These are phyloP conservation scores for Kodamaea suecica DNA, from an alignment of 1,139 yeast species.

Conservation along the genomic window DNA sequence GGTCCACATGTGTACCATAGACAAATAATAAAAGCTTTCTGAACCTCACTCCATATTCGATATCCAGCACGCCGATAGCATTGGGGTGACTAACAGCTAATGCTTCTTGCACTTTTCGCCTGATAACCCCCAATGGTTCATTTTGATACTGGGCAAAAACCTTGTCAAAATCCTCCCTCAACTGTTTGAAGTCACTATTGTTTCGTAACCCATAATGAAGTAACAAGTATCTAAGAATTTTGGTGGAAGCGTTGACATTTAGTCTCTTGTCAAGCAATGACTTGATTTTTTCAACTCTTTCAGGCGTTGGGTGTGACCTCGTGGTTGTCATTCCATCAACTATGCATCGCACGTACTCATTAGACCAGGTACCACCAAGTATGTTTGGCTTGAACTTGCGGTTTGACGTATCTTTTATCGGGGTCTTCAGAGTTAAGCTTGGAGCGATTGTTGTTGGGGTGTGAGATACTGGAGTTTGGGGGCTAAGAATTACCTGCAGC, in stretches of 20 bases:
- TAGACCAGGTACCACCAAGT: slow-evolving; percentile 12
- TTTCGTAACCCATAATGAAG: slow-evolving; percentile 19
- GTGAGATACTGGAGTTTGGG: too few relatives aligned
- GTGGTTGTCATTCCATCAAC: slow-evolving; percentile 7
- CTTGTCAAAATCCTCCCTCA: slow-evolving; percentile 15
- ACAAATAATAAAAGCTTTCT: slow-evolving; percentile 17
- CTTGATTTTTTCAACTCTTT: slow-evolving; percentile 6
- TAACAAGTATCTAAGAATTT: slow-evolving; percentile 17
- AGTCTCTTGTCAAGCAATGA: slow-evolving; percentile 8
- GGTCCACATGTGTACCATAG: slow-evolving; percentile 18
- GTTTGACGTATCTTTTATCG: background rate
- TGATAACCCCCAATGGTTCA: slow-evolving; percentile 4
- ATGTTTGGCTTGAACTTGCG: slow-evolving; percentile 4
- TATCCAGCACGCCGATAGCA: slow-evolving; percentile 9
- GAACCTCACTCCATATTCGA: slow-evolving; percentile 17
- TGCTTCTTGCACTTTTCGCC: slow-evolving; percentile 6
- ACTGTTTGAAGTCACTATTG: slow-evolving; percentile 9
- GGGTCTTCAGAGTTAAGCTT: too few relatives aligned
- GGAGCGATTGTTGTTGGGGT: too few relatives aligned
- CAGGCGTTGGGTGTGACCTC: background rate
- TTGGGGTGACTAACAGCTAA: slow-evolving; percentile 5
- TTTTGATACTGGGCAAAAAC: slow-evolving; percentile 11
- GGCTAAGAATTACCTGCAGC: too few relatives aligned
- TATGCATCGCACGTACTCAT: slow-evolving; percentile 11
- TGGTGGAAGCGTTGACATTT: slow-evolving; percentile 9